These are phyloP conservation scores for Lasiosphaeria miniovina DNA, from an alignment of 495 filamentous ascomycete genomes.

Conservation along the genomic window DNA sequence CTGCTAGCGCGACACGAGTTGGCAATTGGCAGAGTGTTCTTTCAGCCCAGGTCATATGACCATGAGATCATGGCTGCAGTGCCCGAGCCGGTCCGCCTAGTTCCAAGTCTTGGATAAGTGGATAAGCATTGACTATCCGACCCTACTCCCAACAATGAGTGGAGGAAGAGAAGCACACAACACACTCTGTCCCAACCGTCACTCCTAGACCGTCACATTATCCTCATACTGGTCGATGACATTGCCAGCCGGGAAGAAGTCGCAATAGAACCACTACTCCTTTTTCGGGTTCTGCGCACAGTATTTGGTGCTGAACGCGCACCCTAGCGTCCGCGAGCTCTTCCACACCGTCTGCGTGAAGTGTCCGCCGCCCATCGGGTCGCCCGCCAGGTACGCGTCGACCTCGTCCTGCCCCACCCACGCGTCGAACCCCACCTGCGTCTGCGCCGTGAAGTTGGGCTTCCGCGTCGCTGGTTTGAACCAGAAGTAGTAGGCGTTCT, in stretches of 20 bases:
- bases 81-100: too few species aligned
- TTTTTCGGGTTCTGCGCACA: constrained; percentile 17
- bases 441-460: constrained; percentile 14
- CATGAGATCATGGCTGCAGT: too few species aligned
- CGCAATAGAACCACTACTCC: constrained; percentile 27
- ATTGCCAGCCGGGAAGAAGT: constrained; percentile 22
- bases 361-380: constrained; percentile 15
- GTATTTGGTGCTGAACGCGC: constrained; percentile 21
- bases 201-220: constrained; percentile 14
- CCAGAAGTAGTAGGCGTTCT: constrained; percentile 24
- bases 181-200: too few species aligned
- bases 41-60: too few species aligned
- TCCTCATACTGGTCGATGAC: constrained; percentile 9
- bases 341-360: constrained; percentile 31
- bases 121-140: too few species aligned
- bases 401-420: constrained; percentile 18
- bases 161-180: too few species aligned
- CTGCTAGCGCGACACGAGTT: too few species aligned
- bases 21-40: too few species aligned
- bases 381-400: constrained; percentile 11
- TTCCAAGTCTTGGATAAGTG: too few species aligned
- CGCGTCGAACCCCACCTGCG: constrained; percentile 11
- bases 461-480: background rate
- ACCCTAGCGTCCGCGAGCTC: constrained; percentile 18
- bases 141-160: too few species aligned